These are phyloP conservation scores for Trichoderma asperelloides DNA, from an alignment of 495 filamentous ascomycete genomes.

Conservation along the genomic window DNA sequence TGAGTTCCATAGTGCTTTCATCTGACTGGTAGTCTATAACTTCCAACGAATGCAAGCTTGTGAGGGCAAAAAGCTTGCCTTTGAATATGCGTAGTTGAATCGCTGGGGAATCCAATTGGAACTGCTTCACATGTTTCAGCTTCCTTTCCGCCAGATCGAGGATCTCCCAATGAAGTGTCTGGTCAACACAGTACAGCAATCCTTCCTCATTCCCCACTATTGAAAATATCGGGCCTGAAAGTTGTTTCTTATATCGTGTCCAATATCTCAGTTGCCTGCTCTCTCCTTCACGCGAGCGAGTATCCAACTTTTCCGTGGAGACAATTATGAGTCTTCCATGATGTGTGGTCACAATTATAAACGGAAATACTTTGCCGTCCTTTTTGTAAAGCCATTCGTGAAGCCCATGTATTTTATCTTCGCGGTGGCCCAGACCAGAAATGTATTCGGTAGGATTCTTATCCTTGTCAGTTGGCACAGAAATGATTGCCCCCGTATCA, in stretches of 20 bases:
- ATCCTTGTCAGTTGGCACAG: constrained; percentile 27
- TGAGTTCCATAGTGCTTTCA: constrained; percentile 17
- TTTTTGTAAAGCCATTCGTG: constrained; percentile 38
- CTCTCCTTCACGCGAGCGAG: neutral
- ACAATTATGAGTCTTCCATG: constrained; percentile 38
- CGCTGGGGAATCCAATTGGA: constrained; percentile 35
- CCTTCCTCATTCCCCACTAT: constrained; percentile 33
- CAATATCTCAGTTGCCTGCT: constrained; percentile 30
- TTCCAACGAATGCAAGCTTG: constrained; percentile 34
- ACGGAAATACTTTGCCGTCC: constrained; percentile 32
- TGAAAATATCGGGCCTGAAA: constrained; percentile 30
- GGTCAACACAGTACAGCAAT: constrained; percentile 36
- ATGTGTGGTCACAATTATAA: constrained; percentile 32
- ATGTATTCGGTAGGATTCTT: constrained; percentile 24
- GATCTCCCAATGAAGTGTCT: constrained; percentile 33
- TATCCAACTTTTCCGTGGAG: constrained; percentile 23
- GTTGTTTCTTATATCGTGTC: constrained; percentile 31
- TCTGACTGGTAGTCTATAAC: constrained; percentile 30
- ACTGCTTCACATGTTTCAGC: constrained; percentile 28
- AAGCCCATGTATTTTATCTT: constrained; percentile 32
- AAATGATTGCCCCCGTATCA: constrained; percentile 36
- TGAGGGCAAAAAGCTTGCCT: constrained; percentile 35
- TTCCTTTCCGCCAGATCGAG: constrained; percentile 35
- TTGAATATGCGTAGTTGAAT: constrained; percentile 29
- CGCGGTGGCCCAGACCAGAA: constrained; percentile 30